Evolutionary conservation across 23 red algal species (phyloP), one percentile per base, ranked within the genome.

Genomic region (Gracilaria domingensis): DNA sequence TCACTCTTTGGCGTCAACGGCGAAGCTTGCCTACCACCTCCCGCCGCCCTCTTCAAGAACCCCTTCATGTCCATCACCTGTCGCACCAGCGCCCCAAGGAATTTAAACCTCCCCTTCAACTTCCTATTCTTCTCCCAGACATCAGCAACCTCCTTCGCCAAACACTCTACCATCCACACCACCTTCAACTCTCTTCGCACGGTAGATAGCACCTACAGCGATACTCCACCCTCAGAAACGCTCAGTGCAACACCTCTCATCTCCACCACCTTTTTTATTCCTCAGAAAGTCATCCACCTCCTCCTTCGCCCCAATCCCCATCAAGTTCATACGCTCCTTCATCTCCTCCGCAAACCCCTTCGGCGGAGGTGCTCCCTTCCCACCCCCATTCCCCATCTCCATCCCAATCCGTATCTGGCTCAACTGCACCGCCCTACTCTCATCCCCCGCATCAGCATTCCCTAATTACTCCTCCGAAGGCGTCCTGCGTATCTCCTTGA

Each of bases 41-140:
- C 65, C 65, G 3, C 35, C 24, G 13, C 65, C 28, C 35, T 2
- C 23, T 34, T 70, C 65, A 70, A 17, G 4, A 70, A 35, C 28
- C 25, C 65, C 65, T 70, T 70, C 65, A 70, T 70, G 13, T 70
- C 65, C 25, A 70, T 26, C 65, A 70, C 23, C 65, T 33, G 12
- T 70, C 65, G 13, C 28, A 70, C 35, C 25, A 35, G 65, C 30
- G 14, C 25, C 25, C 35, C 65, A 9, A 70, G 28, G 7, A 70
- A 1, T 26, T 58, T 26, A 9, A 17, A 9, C 13, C 65, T 70
- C 65, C 65, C 35, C 65, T 38, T 24, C 35, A 70, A 28, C 65
- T 38, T n/a, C n/a, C n/a, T n/a, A n/a, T n/a, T n/a, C n/a, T n/a
- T n/a, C n/a, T n/a, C n/a, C n/a, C n/a, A n/a, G n/a, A n/a, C n/a